Conservation (phyloP, 768 basidiomycete species). For the Strobilomyces confusus region DNA sequence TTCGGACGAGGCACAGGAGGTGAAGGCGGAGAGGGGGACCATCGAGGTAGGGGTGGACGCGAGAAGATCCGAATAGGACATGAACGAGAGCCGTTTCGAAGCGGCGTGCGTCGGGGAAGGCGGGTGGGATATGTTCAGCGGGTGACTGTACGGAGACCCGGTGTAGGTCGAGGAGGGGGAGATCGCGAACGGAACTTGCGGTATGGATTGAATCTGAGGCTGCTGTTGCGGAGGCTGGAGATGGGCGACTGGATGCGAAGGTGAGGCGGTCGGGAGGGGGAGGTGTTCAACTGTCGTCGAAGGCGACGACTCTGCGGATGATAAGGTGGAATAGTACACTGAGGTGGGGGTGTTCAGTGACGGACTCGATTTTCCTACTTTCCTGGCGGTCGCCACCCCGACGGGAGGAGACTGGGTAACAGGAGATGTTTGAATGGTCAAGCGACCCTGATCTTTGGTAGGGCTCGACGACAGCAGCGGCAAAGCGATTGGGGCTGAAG, state of each 20-base stretch:
- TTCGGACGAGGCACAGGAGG: constrained; percentile 53
- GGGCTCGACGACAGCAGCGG: constrained; percentile 29
- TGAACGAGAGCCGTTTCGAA: constrained; percentile 80
- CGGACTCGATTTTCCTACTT: constrained; percentile 13
- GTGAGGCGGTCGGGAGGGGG: constrained; percentile 21
- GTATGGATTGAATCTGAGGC: constrained; percentile 17
- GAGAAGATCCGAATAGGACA: constrained; percentile 84
- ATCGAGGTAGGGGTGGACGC: constrained; percentile 70
- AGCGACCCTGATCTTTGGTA: constrained; percentile 17
- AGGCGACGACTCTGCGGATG: constrained; percentile 38
- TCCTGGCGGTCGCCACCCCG: constrained; percentile 3
- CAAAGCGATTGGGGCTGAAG: constrained; percentile 15
- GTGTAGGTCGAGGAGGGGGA: constrained; percentile 27
- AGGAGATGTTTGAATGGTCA: constrained; percentile 26
- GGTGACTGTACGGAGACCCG: constrained; percentile 23
- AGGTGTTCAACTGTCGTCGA: constrained; percentile 35
- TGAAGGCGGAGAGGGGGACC: constrained; percentile 69
- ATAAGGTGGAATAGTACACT: constrained; percentile 42
- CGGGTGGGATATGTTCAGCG: constrained; percentile 29
- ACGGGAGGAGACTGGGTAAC: background rate
- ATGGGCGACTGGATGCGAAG: constrained; percentile 19
- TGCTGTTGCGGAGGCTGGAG: constrained; percentile 13
- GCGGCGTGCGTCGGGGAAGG: constrained; percentile 45
- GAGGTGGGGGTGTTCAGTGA: constrained; percentile 47
- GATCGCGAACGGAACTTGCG: constrained; percentile 7